A percentile compares a stretch with the other conserved stretches of the same genome.
phyloP scores from a whole-genome alignment of 1,284 basidiomycete species.

The Fistulinella staudtii region DNA sequence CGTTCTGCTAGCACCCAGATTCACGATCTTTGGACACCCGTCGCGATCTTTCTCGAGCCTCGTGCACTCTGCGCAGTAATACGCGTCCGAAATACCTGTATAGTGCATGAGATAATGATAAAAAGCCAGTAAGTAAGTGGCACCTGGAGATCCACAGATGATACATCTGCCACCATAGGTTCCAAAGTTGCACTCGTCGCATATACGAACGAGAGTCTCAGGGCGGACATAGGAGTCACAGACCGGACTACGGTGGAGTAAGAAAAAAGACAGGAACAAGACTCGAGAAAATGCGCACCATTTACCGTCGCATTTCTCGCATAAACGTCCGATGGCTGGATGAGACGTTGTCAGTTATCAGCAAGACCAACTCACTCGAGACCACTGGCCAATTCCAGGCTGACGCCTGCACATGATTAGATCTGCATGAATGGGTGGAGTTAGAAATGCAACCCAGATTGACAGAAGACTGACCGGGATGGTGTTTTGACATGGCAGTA shows the following conservation, averaged over 20 bases:
- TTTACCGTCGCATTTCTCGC: constrained; percentile 99
- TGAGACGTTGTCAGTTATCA: constrained; percentile 5
- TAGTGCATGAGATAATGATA: not conserved
- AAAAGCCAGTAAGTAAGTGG: too few species aligned
- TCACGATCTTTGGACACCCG: constrained; percentile 98
- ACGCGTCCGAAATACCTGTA: constrained; percentile 96
- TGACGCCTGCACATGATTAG: constrained; percentile 96
- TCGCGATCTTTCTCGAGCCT: constrained; percentile 96
- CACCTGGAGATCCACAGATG: constrained; percentile 92
- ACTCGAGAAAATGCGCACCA: constrained; percentile 59
- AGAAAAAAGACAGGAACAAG: not conserved
- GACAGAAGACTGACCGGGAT: constrained; percentile 61
- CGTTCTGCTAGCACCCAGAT: constrained; percentile 85
- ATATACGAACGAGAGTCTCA: constrained; percentile 95
- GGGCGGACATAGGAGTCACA: constrained; percentile 99
- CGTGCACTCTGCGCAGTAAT: constrained; percentile 96
- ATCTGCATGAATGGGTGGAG: constrained; percentile 47
- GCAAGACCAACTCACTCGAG: not conserved
- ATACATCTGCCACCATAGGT: constrained; percentile 97
- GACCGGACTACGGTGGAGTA: constrained; percentile 66
- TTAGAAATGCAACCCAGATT: not conserved
- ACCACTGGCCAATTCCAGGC: constrained; percentile 82
- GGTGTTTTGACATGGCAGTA: constrained; percentile 77
- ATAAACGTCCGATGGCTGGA: constrained; percentile 90
- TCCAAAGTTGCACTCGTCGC: constrained; percentile 99